phyloP scores from a whole-genome alignment of 1,284 basidiomycete genomes.

The Laetiporus sulphureus region DNA sequence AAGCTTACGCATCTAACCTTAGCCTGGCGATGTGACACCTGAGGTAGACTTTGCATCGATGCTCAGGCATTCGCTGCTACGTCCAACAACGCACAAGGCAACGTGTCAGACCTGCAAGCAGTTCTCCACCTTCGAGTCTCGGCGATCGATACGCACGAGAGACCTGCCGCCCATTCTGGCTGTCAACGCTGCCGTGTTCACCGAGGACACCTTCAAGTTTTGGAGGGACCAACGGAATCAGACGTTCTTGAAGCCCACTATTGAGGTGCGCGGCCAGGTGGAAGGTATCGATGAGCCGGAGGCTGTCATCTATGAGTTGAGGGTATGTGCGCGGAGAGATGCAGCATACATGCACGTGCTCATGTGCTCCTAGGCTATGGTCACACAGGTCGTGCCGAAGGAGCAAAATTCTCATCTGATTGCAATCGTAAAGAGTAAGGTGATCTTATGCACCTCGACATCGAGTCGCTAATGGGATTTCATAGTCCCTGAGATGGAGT shows the following conservation, averaged over 20 bases:
- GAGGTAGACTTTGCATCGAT: conserved; percentile 64
- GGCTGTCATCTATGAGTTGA: conserved; percentile 61
- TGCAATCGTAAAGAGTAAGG: conserved; percentile 76
- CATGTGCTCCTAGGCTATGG: conserved; percentile 46
- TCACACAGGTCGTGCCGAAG: conserved; percentile 79
- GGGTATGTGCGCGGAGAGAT: conserved; percentile 38
- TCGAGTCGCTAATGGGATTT: too few relatives aligned
- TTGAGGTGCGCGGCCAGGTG: conserved; percentile 52
- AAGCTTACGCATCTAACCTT: neutral
- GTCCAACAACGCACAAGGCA: conserved; percentile 80
- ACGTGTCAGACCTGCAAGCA: conserved; percentile 82
- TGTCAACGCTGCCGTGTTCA: conserved; percentile 80
- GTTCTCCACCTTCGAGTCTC: conserved; percentile 66
- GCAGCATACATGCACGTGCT: neutral
- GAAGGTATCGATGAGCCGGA: conserved; percentile 53
- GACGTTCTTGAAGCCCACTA: conserved; percentile 48
- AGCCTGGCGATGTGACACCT: conserved; percentile 32
- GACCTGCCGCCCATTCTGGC: conserved; percentile 83
- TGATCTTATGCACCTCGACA: too few relatives aligned
- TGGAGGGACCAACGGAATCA: conserved; percentile 68
- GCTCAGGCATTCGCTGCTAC: conserved; percentile 71
- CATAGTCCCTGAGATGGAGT: conserved; percentile 62
- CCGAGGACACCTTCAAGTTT: conserved; percentile 66
- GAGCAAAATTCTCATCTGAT: conserved; percentile 82
- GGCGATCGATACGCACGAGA: conserved; percentile 60